Evolutionary conservation across 2,329 filamentous ascomycete genomes (phyloP).

Genomic region (Fusarium domesticum): DNA sequence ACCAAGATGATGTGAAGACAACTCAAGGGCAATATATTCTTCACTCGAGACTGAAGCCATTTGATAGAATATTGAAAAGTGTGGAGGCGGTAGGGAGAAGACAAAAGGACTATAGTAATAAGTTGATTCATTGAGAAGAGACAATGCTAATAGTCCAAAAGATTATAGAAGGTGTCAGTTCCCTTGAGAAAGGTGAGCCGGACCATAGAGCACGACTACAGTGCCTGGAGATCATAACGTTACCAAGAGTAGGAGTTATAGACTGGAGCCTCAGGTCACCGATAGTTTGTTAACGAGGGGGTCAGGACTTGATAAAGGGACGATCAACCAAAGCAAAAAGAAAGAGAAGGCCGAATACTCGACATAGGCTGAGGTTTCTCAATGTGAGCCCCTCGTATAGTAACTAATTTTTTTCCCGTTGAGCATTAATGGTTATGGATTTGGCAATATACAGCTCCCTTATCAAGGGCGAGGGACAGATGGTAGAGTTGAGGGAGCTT

Average conservation of each 20-base stretch:
- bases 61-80: neutral
- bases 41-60: neutral
- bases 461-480: constrained; percentile 6
- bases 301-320: too few species aligned
- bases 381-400: too few species aligned
- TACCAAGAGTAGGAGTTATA: too few species aligned
- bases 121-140: neutral
- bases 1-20: neutral
- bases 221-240: neutral
- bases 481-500: neutral
- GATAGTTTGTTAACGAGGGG: too few species aligned
- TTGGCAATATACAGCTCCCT: too few species aligned
- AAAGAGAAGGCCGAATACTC: too few species aligned
- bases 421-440: too few species aligned
- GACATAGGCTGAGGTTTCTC: too few species aligned
- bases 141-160: neutral
- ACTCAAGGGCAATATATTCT: neutral
- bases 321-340: too few species aligned
- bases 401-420: too few species aligned
- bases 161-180: neutral
- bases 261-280: too few species aligned
- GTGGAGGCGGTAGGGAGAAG: neutral
- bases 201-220: neutral
- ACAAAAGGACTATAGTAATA: neutral
- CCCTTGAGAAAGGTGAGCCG: neutral